Base-by-base conservation (phyloP, 805 yeast genomes). In the Candida insectorum region DNA sequence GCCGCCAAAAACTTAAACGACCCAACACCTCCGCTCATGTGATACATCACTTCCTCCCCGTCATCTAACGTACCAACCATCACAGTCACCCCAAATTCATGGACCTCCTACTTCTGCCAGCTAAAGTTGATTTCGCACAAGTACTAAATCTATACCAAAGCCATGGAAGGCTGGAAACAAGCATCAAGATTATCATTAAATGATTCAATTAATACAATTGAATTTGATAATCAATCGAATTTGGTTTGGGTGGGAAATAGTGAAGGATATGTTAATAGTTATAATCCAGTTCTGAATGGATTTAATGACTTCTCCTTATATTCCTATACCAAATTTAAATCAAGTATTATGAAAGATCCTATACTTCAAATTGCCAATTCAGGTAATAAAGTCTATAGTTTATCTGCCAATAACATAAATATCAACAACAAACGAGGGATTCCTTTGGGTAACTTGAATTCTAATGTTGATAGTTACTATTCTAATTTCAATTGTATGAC, bases 231-330 rank as follows among this genome's bases (percentile, higher is more conserved):
- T 23, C 60, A 71, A n/a, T 74, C 79, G 39, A 93, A 89, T 46
- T 62, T 93, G 28, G 52, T 89, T 2, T 91, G 97, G 97, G 69
- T 81, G 1, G 95, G 95, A 12, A 93, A 85, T 52, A 55, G 75
- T 1, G 69, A 64, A 24, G 85, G 89, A 4, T 52, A 48, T 42
- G 46, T 67, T 5, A 43, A 56, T 8, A 60, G 67, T n/a, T 39
- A 31, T 28, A 24, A 35, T 9, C 28, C 34, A 2, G 16, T 27
- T 10, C 15, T 28, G 5, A 20, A 13, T 25, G 26, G 28, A 5
- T 30, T 21, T 20, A 24, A 28, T 23, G 33, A 34, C 16, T 28
- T 19, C 14, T 19, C 26, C 54, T 36, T 65, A 16, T 56, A 48
- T 39, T 61, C 69, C 2, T 66, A 66, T 41, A 60, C 71, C 19